These are phyloP conservation scores for Annulohypoxylon stygium DNA, from an alignment of 495 filamentous ascomycete species.

Conservation along the genomic window DNA sequence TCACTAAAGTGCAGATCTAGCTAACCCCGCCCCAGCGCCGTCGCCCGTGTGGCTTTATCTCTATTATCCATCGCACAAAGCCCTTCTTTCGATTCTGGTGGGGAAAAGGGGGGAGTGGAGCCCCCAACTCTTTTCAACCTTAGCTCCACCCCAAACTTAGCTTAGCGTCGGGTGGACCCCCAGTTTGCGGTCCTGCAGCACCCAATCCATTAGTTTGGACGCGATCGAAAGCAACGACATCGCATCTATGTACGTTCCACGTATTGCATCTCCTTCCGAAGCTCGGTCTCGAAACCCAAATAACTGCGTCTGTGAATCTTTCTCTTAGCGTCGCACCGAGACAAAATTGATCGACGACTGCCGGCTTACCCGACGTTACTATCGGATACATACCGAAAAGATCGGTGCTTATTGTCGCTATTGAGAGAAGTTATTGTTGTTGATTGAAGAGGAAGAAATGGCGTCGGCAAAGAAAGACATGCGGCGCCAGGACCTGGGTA, in stretches of 20 bases:
- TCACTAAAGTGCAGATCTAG: conserved; percentile 21
- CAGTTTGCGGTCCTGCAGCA: conserved; percentile 35
- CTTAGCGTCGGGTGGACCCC: conserved; percentile 26
- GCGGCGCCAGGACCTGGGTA: conserved; percentile 87
- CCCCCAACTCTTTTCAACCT: background rate
- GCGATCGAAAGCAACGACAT: conserved; percentile 42
- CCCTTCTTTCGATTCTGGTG: background rate
- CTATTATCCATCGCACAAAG: conserved; percentile 11
- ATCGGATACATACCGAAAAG: background rate
- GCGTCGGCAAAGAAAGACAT: conserved; percentile 85
- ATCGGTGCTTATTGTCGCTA: background rate
- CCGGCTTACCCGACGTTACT: too few species aligned
- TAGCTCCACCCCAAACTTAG: conserved; percentile 1
- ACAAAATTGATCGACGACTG: too few species aligned
- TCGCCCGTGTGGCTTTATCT: conserved; percentile 32
- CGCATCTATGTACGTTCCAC: conserved; percentile 30
- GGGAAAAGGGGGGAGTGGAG: conserved; percentile 11
- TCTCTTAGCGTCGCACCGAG: too few species aligned
- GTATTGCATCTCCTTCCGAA: background rate
- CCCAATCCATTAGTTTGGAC: conserved; percentile 10
- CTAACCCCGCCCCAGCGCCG: background rate
- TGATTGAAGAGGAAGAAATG: conserved; percentile 60
- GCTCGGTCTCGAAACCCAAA: background rate
- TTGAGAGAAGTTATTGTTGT: background rate
- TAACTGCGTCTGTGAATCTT: too few species aligned